Evolutionary conservation across 2,329 filamentous ascomycete species (phyloP).

Genomic region (Coniochaeta hoffmannii): DNA sequence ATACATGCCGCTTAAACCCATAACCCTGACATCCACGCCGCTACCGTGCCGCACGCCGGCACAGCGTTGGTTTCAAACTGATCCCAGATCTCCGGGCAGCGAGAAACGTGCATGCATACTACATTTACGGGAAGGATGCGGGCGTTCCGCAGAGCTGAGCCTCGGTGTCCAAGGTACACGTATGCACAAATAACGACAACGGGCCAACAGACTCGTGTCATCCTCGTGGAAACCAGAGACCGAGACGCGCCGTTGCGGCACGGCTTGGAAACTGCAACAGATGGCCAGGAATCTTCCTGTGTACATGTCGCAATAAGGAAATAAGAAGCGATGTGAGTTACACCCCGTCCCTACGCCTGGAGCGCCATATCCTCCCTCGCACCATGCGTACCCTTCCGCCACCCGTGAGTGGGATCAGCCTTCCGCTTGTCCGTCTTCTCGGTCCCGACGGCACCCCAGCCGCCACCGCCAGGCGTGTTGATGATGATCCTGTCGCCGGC

Average conservation of each 20-base stretch:
- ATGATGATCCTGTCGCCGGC: slow-evolving; percentile 73
- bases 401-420: slow-evolving; percentile 46
- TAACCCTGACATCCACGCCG: background rate
- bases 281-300: background rate
- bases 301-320: too few species aligned
- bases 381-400: slow-evolving; percentile 50
- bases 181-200: background rate
- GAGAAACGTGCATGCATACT: background rate
- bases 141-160: background rate
- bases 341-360: slow-evolving; percentile 34
- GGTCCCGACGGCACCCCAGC: slow-evolving; percentile 59
- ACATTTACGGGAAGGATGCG: background rate
- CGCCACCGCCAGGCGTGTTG: slow-evolving; percentile 71
- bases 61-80: too few species aligned
- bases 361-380: slow-evolving; percentile 51
- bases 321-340: too few species aligned
- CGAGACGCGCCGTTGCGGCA: background rate
- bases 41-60: background rate
- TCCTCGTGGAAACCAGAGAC: background rate
- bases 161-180: background rate
- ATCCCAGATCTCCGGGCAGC: too few species aligned
- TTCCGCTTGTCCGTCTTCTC: slow-evolving; percentile 41
- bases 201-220: background rate
- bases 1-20: background rate
- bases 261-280: background rate